phyloP scores from a whole-genome alignment of 1,284 basidiomycete genomes.

The Lentinus polychrous region DNA sequence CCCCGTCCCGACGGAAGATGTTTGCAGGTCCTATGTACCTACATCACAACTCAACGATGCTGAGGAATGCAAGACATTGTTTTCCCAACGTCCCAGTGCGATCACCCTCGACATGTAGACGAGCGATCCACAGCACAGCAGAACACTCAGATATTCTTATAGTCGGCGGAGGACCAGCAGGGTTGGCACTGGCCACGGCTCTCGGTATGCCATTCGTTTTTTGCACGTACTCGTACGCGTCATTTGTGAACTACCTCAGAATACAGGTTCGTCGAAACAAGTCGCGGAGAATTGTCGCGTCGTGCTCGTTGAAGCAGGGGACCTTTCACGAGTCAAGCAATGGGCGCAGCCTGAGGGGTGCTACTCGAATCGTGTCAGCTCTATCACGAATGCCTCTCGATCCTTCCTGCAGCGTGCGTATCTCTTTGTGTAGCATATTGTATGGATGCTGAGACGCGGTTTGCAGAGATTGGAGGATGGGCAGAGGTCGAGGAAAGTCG shows the following conservation, averaged over 20 bases:
- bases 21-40: no score
- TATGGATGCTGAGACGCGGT: constrained; percentile 2
- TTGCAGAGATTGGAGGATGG: constrained; percentile 80
- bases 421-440: background rate
- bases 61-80: no score
- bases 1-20: no score
- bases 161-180: constrained; percentile 91
- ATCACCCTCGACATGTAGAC: no score
- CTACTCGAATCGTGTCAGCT: constrained; percentile 90
- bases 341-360: constrained; percentile 59
- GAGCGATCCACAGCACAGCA: background rate
- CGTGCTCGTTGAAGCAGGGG: constrained; percentile 75
- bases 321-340: constrained; percentile 58
- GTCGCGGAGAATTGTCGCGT: constrained; percentile 49
- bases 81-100: no score
- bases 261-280: constrained; percentile 45
- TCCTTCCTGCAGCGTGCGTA: constrained; percentile 70
- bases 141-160: constrained; percentile 82
- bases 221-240: constrained; percentile 5
- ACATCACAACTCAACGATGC: no score
- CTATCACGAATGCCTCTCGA: constrained; percentile 81
- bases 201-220: constrained; percentile 48
- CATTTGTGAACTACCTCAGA: background rate
- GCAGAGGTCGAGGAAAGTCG: constrained; percentile 64
- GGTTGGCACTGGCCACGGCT: constrained; percentile 84